phyloP scores from a whole-genome alignment of 768 basidiomycete species.

The Dacryopinax primogenitus region DNA sequence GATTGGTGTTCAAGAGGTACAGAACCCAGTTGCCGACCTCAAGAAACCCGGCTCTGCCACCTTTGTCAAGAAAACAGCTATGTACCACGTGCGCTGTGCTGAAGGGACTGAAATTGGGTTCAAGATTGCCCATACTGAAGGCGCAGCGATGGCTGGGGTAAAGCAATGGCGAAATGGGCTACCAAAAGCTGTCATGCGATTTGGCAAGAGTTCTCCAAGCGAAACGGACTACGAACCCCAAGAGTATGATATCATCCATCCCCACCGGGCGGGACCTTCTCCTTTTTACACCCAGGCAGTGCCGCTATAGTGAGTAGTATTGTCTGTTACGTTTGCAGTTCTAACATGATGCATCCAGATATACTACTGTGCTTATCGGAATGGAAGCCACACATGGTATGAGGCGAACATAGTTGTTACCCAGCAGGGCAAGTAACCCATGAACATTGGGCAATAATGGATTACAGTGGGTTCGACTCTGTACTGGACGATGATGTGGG shows the following conservation, averaged over 20 bases:
- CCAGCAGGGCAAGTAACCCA: no score
- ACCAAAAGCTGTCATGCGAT: background rate
- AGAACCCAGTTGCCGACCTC: background rate
- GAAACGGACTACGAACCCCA: background rate
- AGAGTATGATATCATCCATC: background rate
- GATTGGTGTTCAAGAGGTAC: background rate
- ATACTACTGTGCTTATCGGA: no score
- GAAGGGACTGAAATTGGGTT: background rate
- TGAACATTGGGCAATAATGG: background rate
- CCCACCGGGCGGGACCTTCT: background rate
- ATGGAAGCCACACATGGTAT: no score
- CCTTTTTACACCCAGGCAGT: background rate
- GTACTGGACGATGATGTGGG: background rate
- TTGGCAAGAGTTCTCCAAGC: background rate
- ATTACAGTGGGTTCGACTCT: background rate
- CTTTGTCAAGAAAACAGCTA: background rate
- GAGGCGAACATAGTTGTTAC: no score
- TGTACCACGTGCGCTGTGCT: background rate
- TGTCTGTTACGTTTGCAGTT: no score
- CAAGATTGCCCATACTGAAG: background rate
- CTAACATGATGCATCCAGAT: no score
- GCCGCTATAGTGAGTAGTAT: no score
- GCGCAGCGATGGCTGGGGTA: background rate
- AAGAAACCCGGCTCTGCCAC: background rate
- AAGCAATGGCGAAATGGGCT: constrained; percentile 5